These are phyloP conservation scores for Mortierella sp. DNA, from an alignment of 371 early-diverging fungal species.

Conservation along the genomic window DNA sequence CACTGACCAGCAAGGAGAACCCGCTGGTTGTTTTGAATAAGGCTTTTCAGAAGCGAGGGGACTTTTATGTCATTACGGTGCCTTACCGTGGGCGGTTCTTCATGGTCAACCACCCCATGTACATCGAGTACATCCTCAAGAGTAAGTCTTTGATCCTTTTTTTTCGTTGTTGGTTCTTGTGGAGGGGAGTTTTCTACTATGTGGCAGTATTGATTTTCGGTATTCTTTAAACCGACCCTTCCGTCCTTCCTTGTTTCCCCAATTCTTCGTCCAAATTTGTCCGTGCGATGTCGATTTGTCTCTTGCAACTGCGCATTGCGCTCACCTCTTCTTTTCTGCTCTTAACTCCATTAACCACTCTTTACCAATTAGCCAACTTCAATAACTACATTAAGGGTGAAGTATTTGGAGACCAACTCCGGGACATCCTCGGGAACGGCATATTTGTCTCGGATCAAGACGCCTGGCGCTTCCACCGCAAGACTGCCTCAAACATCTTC, in stretches of 20 bases:
- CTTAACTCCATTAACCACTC: not conserved
- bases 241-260: no score
- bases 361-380: constrained; percentile 25
- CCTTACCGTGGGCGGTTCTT: constrained; percentile 34
- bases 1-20: constrained; percentile 14
- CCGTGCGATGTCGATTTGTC: not conserved
- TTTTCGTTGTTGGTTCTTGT: not conserved
- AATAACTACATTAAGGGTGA: constrained; percentile 44
- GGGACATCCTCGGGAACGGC: constrained; percentile 38
- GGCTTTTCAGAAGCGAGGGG: constrained; percentile 21
- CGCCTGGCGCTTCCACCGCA: constrained; percentile 73
- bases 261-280: not conserved
- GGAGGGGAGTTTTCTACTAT: not conserved
- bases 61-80: constrained; percentile 27
- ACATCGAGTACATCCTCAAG: constrained; percentile 43
- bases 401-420: constrained; percentile 16
- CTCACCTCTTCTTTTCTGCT: not conserved
- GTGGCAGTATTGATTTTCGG: not conserved
- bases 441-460: constrained; percentile 70
- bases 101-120: constrained; percentile 35
- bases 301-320: not conserved
- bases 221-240: not conserved
- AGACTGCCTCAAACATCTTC: constrained; percentile 76
- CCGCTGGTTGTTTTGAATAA: constrained; percentile 7
- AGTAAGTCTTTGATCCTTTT: constrained; percentile 18